A percentile compares a stretch with the other conserved stretches of the same genome.
phyloP scores from a whole-genome alignment of 768 basidiomycete species.

The Rhizopogon vesiculosus region DNA sequence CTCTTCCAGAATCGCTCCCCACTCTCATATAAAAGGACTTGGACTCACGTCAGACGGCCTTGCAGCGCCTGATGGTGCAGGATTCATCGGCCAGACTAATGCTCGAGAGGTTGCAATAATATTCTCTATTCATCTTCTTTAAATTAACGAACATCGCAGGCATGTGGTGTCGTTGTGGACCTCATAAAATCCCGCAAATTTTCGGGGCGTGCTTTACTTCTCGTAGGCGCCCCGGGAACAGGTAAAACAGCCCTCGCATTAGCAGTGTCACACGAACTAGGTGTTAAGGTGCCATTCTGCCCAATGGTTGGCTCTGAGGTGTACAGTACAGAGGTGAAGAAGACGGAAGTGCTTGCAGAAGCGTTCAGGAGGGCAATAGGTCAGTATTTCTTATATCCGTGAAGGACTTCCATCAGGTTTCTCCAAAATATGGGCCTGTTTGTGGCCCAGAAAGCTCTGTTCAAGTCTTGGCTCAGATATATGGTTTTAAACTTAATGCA shows the following conservation, averaged over 20 bases:
- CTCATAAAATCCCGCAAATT: constrained; percentile 90
- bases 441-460: neutral
- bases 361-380: constrained; percentile 94
- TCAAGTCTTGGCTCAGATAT: neutral
- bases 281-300: constrained; percentile 93
- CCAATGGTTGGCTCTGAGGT: constrained; percentile 99
- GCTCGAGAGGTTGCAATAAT: constrained; percentile 73
- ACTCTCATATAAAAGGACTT: constrained; percentile 96
- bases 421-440: neutral
- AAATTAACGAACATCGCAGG: constrained; percentile 38
- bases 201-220: constrained; percentile 85
- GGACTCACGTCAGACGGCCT: constrained; percentile 83
- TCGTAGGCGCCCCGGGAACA: constrained; percentile 95
- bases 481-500: neutral
- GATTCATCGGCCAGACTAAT: constrained; percentile 86
- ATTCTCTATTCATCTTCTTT: neutral
- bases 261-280: constrained; percentile 94
- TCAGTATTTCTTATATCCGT: constrained; percentile 33
- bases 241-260: constrained; percentile 97
- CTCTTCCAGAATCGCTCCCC: constrained; percentile 80
- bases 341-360: constrained; percentile 96
- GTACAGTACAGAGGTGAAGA: constrained; percentile 96
- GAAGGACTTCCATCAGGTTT: too few relatives aligned
- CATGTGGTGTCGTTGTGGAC: constrained; percentile 86
- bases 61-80: constrained; percentile 67